Evolutionary conservation across 345 rosid species (phyloP), one percentile per base, ranked within the genome.

Genomic region (Dipteronia sinensis): DNA sequence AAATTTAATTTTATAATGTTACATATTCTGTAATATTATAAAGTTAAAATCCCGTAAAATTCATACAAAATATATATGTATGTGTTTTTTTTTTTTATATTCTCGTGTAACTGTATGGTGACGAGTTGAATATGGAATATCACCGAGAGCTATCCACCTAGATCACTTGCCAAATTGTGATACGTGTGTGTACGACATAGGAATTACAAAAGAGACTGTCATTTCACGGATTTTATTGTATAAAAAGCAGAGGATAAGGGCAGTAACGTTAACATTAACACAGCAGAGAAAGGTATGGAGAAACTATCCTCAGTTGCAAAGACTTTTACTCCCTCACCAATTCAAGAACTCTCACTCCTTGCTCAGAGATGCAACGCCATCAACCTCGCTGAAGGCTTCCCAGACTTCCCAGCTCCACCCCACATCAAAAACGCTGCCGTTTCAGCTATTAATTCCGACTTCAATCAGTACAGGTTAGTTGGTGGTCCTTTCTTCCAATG

Each of bases 361-460:
- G 90, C 94, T 76, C 86, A 86, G 76, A 77, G 80, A 62, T 77
- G 85, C 77, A 82, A 85, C 34, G 89, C 87, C 65, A 80, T 87
- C 81, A 90, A 89, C 82, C 90, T 90, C 55, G 92, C 89, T 65
- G 87, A 90, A 76, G 94, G 94, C 59, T 89, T 87, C 84, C 94
- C 92, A 0, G 92, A 88, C 80, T 88, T 90, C 79, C 87, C 90
- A 12, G 92, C 89, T 34, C 89, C 92, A 51, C 47, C 69, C 62
- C 62, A 22, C 79, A 73, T 88, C 59, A 86, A 90, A 78, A 31
- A 69, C 71, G 90, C 92, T 16, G 94, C 92, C 44, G 72, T 90
- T 77, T 87, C 88, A 77, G 90, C 92, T 87, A 87, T 87, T 65
- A 77, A 76, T 81, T 78, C 86, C 7, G 89, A 87, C 82, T 85